phyloP scores from a whole-genome alignment of 2,329 filamentous ascomycete species.

The Neofusicoccum umdonicola region DNA sequence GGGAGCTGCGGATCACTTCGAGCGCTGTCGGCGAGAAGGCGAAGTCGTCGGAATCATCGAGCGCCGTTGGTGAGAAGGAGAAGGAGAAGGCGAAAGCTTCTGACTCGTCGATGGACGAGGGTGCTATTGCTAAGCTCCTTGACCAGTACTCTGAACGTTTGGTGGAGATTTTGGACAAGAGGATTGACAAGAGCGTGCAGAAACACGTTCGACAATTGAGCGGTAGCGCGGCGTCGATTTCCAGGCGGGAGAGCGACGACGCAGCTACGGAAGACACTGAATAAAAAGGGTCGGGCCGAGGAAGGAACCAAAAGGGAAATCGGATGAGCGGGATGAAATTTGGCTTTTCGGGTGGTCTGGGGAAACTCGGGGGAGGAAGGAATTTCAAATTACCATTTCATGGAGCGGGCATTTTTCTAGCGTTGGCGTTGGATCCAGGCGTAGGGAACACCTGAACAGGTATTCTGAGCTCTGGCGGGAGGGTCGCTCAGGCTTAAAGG shows the following conservation, averaged over 20 bases:
- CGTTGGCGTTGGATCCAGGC: constrained; percentile 10
- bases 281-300: background rate
- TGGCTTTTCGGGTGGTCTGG: background rate
- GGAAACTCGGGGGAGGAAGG: background rate
- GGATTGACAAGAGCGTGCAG: constrained; percentile 50
- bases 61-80: background rate
- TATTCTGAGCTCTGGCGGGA: background rate
- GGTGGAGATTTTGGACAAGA: constrained; percentile 70
- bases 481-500: background rate
- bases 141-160: constrained; percentile 74
- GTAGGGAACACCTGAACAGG: background rate
- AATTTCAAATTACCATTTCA: background rate
- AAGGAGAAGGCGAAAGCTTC: background rate
- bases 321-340: background rate
- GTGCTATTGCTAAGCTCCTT: constrained; percentile 55
- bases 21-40: constrained; percentile 44
- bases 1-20: constrained; percentile 53
- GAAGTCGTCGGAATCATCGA: constrained; percentile 4
- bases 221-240: constrained; percentile 22
- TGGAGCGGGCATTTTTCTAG: background rate
- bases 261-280: background rate
- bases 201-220: constrained; percentile 34
- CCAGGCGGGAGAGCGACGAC: background rate
- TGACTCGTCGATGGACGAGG: constrained; percentile 36
- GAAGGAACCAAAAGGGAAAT: background rate